A percentile compares a stretch with the other conserved stretches of the same genome.
Conservation (phyloP, 2,329 filamentous ascomycete species). For the Calonectria ilicicola region DNA sequence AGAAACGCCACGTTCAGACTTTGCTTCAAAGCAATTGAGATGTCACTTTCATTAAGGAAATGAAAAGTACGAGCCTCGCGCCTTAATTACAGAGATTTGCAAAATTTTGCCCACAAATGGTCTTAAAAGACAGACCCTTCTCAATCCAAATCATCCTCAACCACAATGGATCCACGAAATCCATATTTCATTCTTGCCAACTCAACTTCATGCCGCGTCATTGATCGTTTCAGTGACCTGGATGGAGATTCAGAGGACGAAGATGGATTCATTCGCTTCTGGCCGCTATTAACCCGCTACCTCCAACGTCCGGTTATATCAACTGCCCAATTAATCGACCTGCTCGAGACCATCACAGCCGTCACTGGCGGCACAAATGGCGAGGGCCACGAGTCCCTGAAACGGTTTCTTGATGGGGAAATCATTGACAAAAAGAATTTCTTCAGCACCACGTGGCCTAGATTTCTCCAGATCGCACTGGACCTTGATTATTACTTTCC, state of each 20-base stretch:
- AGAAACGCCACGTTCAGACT: background rate
- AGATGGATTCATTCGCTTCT: slow-evolving; percentile 39
- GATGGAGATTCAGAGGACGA: slow-evolving; percentile 35
- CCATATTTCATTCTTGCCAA: slow-evolving; percentile 35
- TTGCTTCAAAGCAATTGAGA: slow-evolving; percentile 1
- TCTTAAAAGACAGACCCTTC: background rate
- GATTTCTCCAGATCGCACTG: slow-evolving; percentile 37
- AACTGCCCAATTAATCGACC: slow-evolving; percentile 35
- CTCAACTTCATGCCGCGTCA: slow-evolving; percentile 30
- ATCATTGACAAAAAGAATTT: slow-evolving; percentile 11
- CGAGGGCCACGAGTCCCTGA: slow-evolving; percentile 39
- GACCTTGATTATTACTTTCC: slow-evolving; percentile 36
- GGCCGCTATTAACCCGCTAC: slow-evolving; percentile 41
- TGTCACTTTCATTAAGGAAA: background rate
- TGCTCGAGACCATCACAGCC: slow-evolving; percentile 45
- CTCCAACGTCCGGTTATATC: slow-evolving; percentile 26
- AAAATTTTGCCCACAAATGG: background rate
- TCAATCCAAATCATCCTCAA: background rate
- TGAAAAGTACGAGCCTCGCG: background rate
- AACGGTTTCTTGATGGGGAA: background rate
- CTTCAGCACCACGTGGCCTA: slow-evolving; percentile 36
- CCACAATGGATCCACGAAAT: slow-evolving; percentile 26
- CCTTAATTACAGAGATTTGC: too few species aligned
- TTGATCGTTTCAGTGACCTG: slow-evolving; percentile 48
- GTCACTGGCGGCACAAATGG: slow-evolving; percentile 30